These are phyloP conservation scores for Colletotrichum godetiae DNA, from an alignment of 2,329 filamentous ascomycete species.

Conservation along the genomic window DNA sequence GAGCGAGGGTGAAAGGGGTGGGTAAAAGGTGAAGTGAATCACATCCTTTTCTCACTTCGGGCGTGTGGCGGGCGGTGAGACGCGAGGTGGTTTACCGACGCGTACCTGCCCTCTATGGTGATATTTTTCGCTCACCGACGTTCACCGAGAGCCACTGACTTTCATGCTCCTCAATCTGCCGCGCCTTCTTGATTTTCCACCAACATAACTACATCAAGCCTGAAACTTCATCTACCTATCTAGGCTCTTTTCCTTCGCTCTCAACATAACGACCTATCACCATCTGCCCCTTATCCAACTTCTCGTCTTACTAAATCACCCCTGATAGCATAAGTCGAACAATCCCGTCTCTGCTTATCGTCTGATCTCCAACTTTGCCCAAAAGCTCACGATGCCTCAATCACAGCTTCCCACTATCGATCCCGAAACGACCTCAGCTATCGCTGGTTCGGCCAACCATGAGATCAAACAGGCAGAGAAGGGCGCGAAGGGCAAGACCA, in stretches of 20 bases:
- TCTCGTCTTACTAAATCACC: background rate
- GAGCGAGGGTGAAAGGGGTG: background rate
- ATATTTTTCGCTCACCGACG: background rate
- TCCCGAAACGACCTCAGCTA: too few species aligned
- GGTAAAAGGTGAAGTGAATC: background rate
- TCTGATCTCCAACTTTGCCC: background rate
- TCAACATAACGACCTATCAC: background rate
- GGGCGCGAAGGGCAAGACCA: background rate
- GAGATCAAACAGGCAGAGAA: background rate
- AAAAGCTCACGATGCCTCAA: background rate
- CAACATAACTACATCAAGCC: background rate
- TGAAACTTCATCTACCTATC: background rate
- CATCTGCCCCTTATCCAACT: background rate
- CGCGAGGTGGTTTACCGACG: background rate
- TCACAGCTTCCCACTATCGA: background rate
- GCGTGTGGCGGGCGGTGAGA: background rate
- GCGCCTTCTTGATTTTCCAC: background rate
- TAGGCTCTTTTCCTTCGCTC: background rate
- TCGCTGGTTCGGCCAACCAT: background rate
- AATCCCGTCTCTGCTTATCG: background rate
- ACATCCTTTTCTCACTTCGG: background rate
- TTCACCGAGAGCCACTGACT: background rate
- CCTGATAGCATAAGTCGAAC: background rate
- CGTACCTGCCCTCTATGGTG: background rate
- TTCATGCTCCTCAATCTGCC: background rate